Percentiles rank a stretch among this genome's conserved stretches.
These are phyloP conservation scores for Saksenaea oblongispora DNA, from an alignment of 371 early-diverging fungal species.

Conservation along the genomic window DNA sequence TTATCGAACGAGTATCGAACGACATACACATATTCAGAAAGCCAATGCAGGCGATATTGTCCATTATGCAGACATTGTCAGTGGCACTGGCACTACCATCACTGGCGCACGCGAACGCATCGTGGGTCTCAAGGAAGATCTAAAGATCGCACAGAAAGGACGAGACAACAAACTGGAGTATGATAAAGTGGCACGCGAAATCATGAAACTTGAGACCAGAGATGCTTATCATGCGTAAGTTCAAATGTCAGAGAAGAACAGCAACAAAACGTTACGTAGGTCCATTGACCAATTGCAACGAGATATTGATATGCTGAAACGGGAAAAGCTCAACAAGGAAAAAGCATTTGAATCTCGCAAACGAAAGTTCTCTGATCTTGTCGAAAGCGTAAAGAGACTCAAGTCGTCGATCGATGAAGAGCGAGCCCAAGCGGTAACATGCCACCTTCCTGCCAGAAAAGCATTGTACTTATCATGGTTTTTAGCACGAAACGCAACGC, in stretches of 20 bases:
- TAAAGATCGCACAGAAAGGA: slow-evolving; percentile 45
- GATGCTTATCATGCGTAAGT: slow-evolving; percentile 51
- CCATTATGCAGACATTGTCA: slow-evolving; percentile 40
- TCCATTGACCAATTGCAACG: slow-evolving; percentile 31
- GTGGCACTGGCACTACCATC: slow-evolving; percentile 35
- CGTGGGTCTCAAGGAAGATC: slow-evolving; percentile 39
- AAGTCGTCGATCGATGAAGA: slow-evolving; percentile 40
- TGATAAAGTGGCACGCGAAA: slow-evolving; percentile 56
- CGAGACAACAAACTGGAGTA: slow-evolving; percentile 59
- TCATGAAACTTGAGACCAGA: slow-evolving; percentile 48
- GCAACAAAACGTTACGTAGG: slow-evolving; percentile 9
- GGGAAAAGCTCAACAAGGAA: slow-evolving; percentile 34
- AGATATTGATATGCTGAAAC: slow-evolving; percentile 39
- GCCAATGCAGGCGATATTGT: slow-evolving; percentile 51
- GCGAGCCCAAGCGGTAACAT: slow-evolving; percentile 30
- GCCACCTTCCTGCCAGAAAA: not conserved
- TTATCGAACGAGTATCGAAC: slow-evolving; percentile 40
- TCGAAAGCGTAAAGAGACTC: slow-evolving; percentile 28
- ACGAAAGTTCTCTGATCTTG: slow-evolving; percentile 23
- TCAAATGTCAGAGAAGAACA: not conserved
- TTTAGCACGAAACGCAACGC: slow-evolving; percentile 36
- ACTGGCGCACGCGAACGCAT: slow-evolving; percentile 34
- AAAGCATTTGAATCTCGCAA: slow-evolving; percentile 32
- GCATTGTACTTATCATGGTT: not conserved
- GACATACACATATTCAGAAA: slow-evolving; percentile 41